Percentiles rank a stretch among this genome's conserved stretches.
phyloP scores from a whole-genome alignment of 495 filamentous ascomycete species.

The Penicillium arizonense region DNA sequence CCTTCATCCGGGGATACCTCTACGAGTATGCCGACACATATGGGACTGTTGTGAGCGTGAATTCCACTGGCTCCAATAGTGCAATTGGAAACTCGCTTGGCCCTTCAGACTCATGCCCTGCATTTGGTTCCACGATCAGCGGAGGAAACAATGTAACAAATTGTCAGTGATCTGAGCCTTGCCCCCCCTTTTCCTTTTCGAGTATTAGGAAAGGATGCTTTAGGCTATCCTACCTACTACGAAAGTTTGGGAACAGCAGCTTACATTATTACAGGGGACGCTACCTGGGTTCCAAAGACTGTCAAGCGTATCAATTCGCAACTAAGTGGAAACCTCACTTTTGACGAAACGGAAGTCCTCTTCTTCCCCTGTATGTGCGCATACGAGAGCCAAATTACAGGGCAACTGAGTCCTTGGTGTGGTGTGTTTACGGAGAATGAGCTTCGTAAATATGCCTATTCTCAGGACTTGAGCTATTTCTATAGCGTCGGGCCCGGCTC shows the following conservation, averaged over 20 bases:
- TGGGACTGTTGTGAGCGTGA: constrained; percentile 51
- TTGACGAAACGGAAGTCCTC: constrained; percentile 46
- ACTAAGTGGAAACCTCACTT: constrained; percentile 47
- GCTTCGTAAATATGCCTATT: constrained; percentile 55
- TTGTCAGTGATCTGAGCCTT: constrained; percentile 18
- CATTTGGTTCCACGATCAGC: constrained; percentile 39
- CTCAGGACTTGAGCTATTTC: constrained; percentile 59
- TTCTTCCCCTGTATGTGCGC: constrained; percentile 60
- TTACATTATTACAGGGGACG: constrained; percentile 27
- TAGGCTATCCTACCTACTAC: too few species aligned
- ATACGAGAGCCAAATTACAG: constrained; percentile 59
- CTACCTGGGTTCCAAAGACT: constrained; percentile 51
- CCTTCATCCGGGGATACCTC: constrained; percentile 54
- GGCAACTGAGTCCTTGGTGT: constrained; percentile 53
- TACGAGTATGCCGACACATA: constrained; percentile 43
- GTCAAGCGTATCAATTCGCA: constrained; percentile 46
- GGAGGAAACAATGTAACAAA: constrained; percentile 38
- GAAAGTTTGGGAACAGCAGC: too few species aligned
- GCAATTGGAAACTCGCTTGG: constrained; percentile 53
- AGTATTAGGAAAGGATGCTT: background rate
- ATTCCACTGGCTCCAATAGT: constrained; percentile 37
- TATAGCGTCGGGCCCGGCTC: constrained; percentile 55
- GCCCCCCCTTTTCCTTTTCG: background rate
- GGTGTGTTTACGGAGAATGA: constrained; percentile 51
- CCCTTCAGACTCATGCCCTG: constrained; percentile 55